phyloP scores from a whole-genome alignment of 208 protist genomes.

The Trypanosoma caninum region DNA sequence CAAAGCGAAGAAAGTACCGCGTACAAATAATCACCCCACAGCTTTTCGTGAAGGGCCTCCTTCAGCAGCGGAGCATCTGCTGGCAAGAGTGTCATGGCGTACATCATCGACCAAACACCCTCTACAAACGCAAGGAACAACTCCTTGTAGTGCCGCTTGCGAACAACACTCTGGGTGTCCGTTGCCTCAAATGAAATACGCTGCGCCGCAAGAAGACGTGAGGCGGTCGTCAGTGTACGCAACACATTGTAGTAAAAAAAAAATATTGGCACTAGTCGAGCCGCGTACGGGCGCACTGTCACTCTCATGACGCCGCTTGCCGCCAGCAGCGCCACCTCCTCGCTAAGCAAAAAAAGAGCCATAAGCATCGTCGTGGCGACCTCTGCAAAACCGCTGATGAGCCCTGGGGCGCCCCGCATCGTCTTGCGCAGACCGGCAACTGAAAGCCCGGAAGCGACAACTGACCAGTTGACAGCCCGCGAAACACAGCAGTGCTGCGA shows the following conservation, averaged over 20 bases:
- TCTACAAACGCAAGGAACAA: constrained; percentile 38
- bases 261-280: constrained; percentile 70
- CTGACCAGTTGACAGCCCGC: constrained; percentile 68
- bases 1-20: constrained; percentile 50
- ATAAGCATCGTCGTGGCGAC: constrained; percentile 60
- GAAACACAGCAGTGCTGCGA: constrained; percentile 71
- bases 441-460: constrained; percentile 51
- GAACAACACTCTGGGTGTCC: constrained; percentile 51
- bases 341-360: constrained; percentile 69
- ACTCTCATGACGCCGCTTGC: constrained; percentile 44
- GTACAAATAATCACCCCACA: constrained; percentile 25
- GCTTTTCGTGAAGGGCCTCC: constrained; percentile 40
- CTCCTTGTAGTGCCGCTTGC: constrained; percentile 19
- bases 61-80: constrained; percentile 17
- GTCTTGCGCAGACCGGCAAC: constrained; percentile 37
- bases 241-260: constrained; percentile 84
- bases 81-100: constrained; percentile 69
- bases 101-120: constrained; percentile 60
- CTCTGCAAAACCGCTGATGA: constrained; percentile 44
- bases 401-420: constrained; percentile 37
- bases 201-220: constrained; percentile 23
- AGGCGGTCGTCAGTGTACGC: constrained; percentile 12
- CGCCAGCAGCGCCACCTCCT: constrained; percentile 67
- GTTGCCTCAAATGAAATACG: constrained; percentile 42
- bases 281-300: constrained; percentile 36